Evolutionary conservation across 768 basidiomycete genomes (phyloP).

Genomic region (Mrakia gelida): DNA sequence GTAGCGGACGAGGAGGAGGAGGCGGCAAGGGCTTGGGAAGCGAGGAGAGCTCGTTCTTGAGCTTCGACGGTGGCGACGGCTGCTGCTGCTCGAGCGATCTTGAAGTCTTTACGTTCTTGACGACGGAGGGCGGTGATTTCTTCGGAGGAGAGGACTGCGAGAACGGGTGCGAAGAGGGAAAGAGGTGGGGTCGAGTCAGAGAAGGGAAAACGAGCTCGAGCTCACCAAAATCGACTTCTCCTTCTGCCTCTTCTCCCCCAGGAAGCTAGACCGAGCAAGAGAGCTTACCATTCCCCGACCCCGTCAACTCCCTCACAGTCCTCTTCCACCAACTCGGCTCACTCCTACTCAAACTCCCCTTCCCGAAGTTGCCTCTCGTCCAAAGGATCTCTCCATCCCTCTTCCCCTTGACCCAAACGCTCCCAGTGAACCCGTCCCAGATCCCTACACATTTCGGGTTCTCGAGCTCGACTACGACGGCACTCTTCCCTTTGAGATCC

Average conservation of each 20-base stretch:
- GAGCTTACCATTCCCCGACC: constrained; percentile 56
- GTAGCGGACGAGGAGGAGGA: constrained; percentile 21
- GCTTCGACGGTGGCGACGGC: constrained; percentile 57
- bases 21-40: constrained; percentile 14
- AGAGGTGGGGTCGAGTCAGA: background rate
- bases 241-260: background rate
- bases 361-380: constrained; percentile 92
- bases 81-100: constrained; percentile 81
- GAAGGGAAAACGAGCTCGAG: background rate
- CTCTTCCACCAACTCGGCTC: constrained; percentile 90
- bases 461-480: background rate
- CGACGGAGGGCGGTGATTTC: constrained; percentile 84
- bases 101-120: constrained; percentile 85
- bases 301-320: constrained; percentile 62
- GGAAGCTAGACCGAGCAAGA: constrained; percentile 36
- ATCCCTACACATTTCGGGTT: constrained; percentile 72
- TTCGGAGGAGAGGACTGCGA: constrained; percentile 72
- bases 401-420: constrained; percentile 73
- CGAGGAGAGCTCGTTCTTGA: constrained; percentile 44
- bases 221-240: constrained; percentile 6
- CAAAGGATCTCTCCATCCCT: constrained; percentile 69
- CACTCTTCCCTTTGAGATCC: background rate
- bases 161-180: too few species aligned
- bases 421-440: constrained; percentile 73
- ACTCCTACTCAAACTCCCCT: constrained; percentile 87